phyloP scores from a whole-genome alignment of 2,329 filamentous ascomycete species.

The Tolypocladium ovalisporum region DNA sequence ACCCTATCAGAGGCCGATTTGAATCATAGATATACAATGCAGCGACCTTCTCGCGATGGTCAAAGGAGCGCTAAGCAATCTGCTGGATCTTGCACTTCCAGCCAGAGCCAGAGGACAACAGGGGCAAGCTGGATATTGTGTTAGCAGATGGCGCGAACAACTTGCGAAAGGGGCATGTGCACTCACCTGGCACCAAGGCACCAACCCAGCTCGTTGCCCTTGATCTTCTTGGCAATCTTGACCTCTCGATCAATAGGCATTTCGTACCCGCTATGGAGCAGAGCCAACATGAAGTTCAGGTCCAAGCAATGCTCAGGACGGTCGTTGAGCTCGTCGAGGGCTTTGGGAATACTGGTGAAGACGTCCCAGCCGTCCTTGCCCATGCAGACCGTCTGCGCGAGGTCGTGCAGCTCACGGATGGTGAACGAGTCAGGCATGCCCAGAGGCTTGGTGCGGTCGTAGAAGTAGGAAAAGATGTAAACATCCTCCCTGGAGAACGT shows the following conservation, averaged over 20 bases:
- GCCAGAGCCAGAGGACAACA: conserved; percentile 70
- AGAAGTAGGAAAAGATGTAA: conserved; percentile 97
- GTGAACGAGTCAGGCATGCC: conserved; percentile 99
- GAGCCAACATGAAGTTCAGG: conserved; percentile 88
- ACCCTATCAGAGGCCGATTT: background rate
- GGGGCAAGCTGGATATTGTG: conserved; percentile 53
- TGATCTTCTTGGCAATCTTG: conserved; percentile 98
- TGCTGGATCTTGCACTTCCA: conserved; percentile 84
- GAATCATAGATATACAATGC: background rate
- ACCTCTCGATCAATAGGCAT: conserved; percentile 96
- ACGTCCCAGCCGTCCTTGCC: conserved; percentile 69
- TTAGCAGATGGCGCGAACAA: conserved; percentile 6
- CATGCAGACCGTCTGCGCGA: conserved; percentile 74
- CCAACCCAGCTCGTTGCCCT: conserved; percentile 94
- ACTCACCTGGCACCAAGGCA: conserved; percentile 88
- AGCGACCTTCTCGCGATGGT: background rate
- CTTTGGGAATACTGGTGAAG: conserved; percentile 66
- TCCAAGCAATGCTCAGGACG: conserved; percentile 90
- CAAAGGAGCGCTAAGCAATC: conserved; percentile 39
- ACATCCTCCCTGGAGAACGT: conserved; percentile 87
- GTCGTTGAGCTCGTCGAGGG: conserved; percentile 67
- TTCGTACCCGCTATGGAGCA: conserved; percentile 92
- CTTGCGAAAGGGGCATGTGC: background rate
- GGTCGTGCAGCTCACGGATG: conserved; percentile 75
- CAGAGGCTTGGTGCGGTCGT: conserved; percentile 82